Conservation (phyloP, 2,329 filamentous ascomycete species). For the Pseudogymnoascus sp. region DNA sequence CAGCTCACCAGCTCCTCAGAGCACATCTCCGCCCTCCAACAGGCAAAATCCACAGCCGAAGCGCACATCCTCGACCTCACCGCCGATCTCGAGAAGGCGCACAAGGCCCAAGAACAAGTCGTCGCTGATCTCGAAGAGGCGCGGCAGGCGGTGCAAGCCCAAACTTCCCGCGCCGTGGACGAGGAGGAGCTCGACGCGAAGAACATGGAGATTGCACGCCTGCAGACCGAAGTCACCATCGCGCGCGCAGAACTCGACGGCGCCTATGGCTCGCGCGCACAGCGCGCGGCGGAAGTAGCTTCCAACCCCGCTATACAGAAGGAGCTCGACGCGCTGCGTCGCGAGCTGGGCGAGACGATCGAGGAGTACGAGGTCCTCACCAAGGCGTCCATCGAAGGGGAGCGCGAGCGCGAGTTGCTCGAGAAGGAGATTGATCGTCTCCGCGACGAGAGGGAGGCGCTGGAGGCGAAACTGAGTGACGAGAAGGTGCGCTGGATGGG, state of each 20-base stretch:
- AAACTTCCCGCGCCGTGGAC: conserved; percentile 30
- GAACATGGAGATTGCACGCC: conserved; percentile 55
- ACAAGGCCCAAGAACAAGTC: not conserved
- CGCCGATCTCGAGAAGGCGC: conserved; percentile 19
- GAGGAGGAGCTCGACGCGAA: conserved; percentile 45
- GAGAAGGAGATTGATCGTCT: conserved; percentile 56
- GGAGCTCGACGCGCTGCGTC: conserved; percentile 54
- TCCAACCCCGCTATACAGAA: conserved; percentile 48
- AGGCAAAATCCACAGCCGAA: conserved; percentile 14
- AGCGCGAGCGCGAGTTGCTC: conserved; percentile 59
- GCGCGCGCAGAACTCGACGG: conserved; percentile 85
- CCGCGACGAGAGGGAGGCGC: conserved; percentile 52
- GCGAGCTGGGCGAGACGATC: conserved; percentile 58
- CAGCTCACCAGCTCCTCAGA: conserved; percentile 18
- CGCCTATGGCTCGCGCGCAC: conserved; percentile 72
- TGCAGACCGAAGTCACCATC: conserved; percentile 78
- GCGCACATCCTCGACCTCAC: conserved; percentile 21
- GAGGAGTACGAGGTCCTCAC: conserved; percentile 64
- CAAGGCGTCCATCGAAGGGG: conserved; percentile 59
- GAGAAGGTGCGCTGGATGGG: conserved; percentile 61
- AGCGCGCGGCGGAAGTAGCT: conserved; percentile 59
- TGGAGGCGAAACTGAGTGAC: conserved; percentile 58
- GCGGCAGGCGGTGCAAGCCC: conserved; percentile 19
- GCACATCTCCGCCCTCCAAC: not conserved
- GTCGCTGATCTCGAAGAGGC: conserved; percentile 20